Conservation (phyloP, 805 yeast genomes). For the Wickerhamiella siamensis region DNA sequence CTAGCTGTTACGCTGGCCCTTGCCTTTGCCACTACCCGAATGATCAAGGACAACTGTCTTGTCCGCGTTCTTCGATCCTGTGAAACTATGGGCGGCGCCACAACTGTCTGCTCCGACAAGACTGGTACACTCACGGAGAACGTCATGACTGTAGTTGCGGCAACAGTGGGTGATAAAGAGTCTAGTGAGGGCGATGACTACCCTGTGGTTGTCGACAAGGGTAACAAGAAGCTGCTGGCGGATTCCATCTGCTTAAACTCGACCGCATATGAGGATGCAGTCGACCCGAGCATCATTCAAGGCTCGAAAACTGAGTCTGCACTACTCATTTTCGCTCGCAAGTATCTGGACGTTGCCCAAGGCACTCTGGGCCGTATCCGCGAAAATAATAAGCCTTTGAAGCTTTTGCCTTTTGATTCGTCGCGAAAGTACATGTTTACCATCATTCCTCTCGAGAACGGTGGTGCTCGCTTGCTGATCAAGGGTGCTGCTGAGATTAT, state of each 20-base stretch:
- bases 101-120: slow-evolving; percentile 92
- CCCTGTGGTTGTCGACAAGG: slow-evolving; percentile 7
- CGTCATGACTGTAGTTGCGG: slow-evolving; percentile 77
- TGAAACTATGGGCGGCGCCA: slow-evolving; percentile 98
- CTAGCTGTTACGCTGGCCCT: slow-evolving; percentile 91
- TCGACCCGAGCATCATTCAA: slow-evolving; percentile 42
- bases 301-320: slow-evolving; percentile 97
- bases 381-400: slow-evolving; percentile 35
- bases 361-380: slow-evolving; percentile 36
- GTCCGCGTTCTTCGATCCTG: slow-evolving; percentile 90
- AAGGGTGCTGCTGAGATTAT: slow-evolving; percentile 96
- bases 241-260: slow-evolving; percentile 66
- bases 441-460: slow-evolving; percentile 35
- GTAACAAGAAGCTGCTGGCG: slow-evolving; percentile 21
- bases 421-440: slow-evolving; percentile 86
- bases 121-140: slow-evolving; percentile 96
- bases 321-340: slow-evolving; percentile 50
- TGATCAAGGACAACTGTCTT: slow-evolving; percentile 91
- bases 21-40: slow-evolving; percentile 95
- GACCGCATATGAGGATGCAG: slow-evolving; percentile 62
- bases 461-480: slow-evolving; percentile 42
- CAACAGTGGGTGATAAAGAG: slow-evolving; percentile 41
- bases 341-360: slow-evolving; percentile 32
- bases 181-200: slow-evolving; percentile 29
- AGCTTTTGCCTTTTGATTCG: slow-evolving; percentile 81